Percentiles rank a stretch among this genome's conserved stretches.
These are phyloP conservation scores for Cynara cardunculus DNA, from an alignment of 129 eudicot genomes.

Conservation along the genomic window DNA sequence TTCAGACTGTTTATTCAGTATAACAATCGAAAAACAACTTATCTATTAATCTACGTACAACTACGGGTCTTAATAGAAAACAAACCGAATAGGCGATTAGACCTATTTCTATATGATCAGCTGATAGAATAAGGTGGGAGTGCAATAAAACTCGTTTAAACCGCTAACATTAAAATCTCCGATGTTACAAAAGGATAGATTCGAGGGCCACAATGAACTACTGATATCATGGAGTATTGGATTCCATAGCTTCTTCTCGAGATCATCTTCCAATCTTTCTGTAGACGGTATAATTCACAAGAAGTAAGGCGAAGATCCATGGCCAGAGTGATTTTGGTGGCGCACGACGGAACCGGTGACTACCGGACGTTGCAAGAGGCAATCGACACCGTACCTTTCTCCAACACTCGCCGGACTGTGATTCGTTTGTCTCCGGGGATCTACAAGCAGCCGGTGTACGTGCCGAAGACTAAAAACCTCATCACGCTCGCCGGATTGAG, in stretches of 20 bases:
- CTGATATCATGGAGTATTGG: neutral
- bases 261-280: neutral
- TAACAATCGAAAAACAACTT: too few species aligned
- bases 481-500: slow-evolving; percentile 67
- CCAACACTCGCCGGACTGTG: slow-evolving; percentile 61
- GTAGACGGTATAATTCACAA: neutral
- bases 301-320: neutral
- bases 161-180: slow-evolving; percentile 7
- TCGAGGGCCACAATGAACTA: neutral
- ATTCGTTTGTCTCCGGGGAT: slow-evolving; percentile 71
- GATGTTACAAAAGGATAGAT: neutral
- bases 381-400: slow-evolving; percentile 65
- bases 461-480: slow-evolving; percentile 78
- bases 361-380: slow-evolving; percentile 78
- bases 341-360: slow-evolving; percentile 65
- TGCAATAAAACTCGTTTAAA: too few species aligned
- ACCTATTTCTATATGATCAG: too few species aligned
- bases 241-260: neutral
- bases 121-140: too few species aligned
- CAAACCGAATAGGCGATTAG: too few species aligned
- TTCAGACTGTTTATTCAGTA: too few species aligned
- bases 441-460: slow-evolving; percentile 68
- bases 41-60: too few species aligned
- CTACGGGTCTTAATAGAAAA: too few species aligned
- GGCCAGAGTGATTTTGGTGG: slow-evolving; percentile 56